A percentile compares a stretch with the other conserved stretches of the same genome.
Conservation (phyloP, 805 yeast species). For the Grigorovia yakushimaensis region DNA sequence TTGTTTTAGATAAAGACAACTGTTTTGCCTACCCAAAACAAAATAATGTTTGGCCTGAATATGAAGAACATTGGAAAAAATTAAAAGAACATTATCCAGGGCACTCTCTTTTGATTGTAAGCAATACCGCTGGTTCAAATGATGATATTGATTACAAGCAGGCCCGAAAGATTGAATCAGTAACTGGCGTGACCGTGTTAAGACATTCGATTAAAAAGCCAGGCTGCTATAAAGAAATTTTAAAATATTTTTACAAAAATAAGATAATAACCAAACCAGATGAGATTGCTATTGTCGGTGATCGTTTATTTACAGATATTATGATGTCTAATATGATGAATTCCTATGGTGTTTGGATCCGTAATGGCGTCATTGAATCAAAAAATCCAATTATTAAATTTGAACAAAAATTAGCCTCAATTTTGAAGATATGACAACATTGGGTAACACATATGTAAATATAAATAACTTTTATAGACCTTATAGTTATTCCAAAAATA, state of each 20-base stretch:
- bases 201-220: constrained; percentile 73
- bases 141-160: constrained; percentile 55
- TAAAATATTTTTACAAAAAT: constrained; percentile 45
- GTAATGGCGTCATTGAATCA: constrained; percentile 51
- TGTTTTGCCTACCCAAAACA: constrained; percentile 84
- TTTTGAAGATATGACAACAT: background rate
- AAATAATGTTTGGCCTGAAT: constrained; percentile 70
- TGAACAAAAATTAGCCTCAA: constrained; percentile 12
- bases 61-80: constrained; percentile 45
- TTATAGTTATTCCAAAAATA: too few relatives aligned
- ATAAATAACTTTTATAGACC: too few relatives aligned
- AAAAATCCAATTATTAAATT: constrained; percentile 28
- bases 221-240: constrained; percentile 64
- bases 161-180: constrained; percentile 51
- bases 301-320: constrained; percentile 82
- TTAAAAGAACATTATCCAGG: constrained; percentile 50
- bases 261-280: constrained; percentile 38
- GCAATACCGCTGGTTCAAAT: constrained; percentile 87
- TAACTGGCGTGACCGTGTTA: constrained; percentile 60
- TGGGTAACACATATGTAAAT: background rate
- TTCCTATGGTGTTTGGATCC: constrained; percentile 72
- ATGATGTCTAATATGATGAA: constrained; percentile 94
- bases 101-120: constrained; percentile 61
- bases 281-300: constrained; percentile 83
- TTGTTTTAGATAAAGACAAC: constrained; percentile 89